These are phyloP conservation scores for Rhizopogon vesiculosus DNA, from an alignment of 768 basidiomycete species.

Conservation along the genomic window DNA sequence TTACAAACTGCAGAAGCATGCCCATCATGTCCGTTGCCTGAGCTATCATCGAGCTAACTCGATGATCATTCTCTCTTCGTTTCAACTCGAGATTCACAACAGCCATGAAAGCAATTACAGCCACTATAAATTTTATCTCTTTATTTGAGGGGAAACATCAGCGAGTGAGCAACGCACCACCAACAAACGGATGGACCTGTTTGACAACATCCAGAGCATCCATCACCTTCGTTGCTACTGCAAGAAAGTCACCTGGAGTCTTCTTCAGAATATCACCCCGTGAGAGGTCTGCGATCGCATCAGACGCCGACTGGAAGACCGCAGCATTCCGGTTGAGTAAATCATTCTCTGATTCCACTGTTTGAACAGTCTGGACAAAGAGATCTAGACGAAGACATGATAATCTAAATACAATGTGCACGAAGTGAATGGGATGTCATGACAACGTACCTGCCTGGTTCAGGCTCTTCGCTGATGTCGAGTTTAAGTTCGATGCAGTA, in stretches of 20 bases:
- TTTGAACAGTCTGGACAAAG: not conserved
- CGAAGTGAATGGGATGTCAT: not conserved
- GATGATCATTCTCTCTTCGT: slow-evolving; percentile 47
- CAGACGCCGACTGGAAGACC: not conserved
- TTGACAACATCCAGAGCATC: slow-evolving; percentile 22
- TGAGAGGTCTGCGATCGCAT: not conserved
- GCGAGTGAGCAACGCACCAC: slow-evolving; percentile 11
- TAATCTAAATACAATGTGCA: too few relatives aligned
- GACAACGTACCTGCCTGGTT: not conserved
- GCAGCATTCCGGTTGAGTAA: slow-evolving; percentile 1
- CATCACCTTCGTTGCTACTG: slow-evolving; percentile 19
- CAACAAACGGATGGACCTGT: slow-evolving; percentile 23
- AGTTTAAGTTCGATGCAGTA: not conserved
- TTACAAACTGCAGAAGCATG: slow-evolving; percentile 38
- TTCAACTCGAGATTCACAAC: slow-evolving; percentile 45
- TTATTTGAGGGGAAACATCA: not conserved
- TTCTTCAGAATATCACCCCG: not conserved
- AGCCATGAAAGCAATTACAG: slow-evolving; percentile 44
- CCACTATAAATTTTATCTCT: slow-evolving; percentile 27
- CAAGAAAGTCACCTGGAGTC: slow-evolving; percentile 12
- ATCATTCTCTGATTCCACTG: not conserved
- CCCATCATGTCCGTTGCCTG: slow-evolving; percentile 50
- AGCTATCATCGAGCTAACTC: slow-evolving; percentile 39
- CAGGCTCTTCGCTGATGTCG: not conserved
- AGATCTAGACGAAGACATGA: not conserved